Base-by-base conservation (phyloP, 176 grass and related monocot genomes). In the Phyllostachys edulis region DNA sequence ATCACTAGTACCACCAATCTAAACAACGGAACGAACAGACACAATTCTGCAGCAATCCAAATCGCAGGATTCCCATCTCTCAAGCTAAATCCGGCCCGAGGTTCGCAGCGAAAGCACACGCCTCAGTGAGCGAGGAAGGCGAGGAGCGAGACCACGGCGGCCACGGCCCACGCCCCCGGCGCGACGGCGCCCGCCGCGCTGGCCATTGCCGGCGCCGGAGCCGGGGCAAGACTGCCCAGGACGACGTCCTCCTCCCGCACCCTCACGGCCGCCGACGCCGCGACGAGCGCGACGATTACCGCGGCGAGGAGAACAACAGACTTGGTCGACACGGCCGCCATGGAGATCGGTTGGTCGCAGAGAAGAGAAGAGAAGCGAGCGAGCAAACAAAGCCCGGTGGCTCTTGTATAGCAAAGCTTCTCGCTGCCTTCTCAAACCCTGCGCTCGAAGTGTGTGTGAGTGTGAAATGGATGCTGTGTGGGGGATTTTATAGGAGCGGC, bases 81-180 rank as follows among this genome's bases (percentile, higher is more conserved):
- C 0, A 6, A 51, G 3, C 57, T 15, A 73, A 45, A 8, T 40
- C 27, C 10, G 4, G 3, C 0, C 0, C 23, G 1, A 5, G 13
- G 42, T 29, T 14, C 23, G 3, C 51, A 55, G 29, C 29, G 45
- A 16, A 5, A 5, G 13, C 5, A 56, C 52, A 60, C 44, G 4
- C 7, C 18, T 92, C 65, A 95, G 57, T 92, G 70, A 4, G 90
- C 66, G 15, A 85, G 76, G 75, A 95, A 86, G 69, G 87, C 88
- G 78, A 90, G 45, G 65, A 92, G 76, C 8, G 83, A 92, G 13
- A 88, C 36, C 52, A 67, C 49, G 40, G 61, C 86, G 15, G 90
- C 90, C 47, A 90, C 75, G 29, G 85, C 90, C 83, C 88, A 95
- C 16, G 78, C 81, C 1, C 71, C 86, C 4, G 88, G 93, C 7